Conservation (phyloP, 2,329 filamentous ascomycete species). For the Kalmusia sp. region DNA sequence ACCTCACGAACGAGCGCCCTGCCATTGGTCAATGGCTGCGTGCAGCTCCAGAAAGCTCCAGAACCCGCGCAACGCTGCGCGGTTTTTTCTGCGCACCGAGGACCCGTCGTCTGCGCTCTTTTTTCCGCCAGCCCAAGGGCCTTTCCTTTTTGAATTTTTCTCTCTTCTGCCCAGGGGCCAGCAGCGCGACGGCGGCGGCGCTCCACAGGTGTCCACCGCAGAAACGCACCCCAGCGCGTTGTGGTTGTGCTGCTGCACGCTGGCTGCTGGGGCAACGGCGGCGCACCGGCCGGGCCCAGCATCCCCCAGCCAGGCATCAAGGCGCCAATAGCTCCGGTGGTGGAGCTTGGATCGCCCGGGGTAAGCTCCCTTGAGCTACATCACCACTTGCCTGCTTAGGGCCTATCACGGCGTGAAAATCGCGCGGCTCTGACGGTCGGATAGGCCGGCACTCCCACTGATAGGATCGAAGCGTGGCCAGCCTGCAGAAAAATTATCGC, state of each 20-base stretch:
- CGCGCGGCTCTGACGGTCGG: slow-evolving; percentile 15
- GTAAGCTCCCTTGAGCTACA: slow-evolving; percentile 7
- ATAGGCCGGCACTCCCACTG: slow-evolving; percentile 12
- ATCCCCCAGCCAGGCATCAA: not conserved
- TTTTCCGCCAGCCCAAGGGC: no score
- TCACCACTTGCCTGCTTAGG: slow-evolving; percentile 7
- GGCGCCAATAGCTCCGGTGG: not conserved
- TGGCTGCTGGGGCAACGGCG: slow-evolving; percentile 3
- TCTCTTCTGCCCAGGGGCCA: no score
- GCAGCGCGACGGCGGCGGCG: no score
- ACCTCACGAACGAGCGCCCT: not conserved
- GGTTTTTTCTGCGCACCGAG: no score
- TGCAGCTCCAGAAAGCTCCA: not conserved
- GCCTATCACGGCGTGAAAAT: slow-evolving; percentile 11
- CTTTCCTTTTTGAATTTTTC: no score
- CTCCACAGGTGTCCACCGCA: no score
- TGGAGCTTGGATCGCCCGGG: slow-evolving; percentile 9
- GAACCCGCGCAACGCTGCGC: no score
- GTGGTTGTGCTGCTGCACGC: not conserved
- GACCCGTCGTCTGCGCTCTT: no score
- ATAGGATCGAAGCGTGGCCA: slow-evolving; percentile 8
- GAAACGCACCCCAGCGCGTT: not conserved
- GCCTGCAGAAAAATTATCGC: slow-evolving; percentile 10
- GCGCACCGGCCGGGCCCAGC: not conserved
- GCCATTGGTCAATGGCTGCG: not conserved